Percentiles rank a stretch among this genome's conserved stretches.
Evolutionary conservation across 2,329 filamentous ascomycete genomes (phyloP).

Genomic region (Monilinia aucupariae): DNA sequence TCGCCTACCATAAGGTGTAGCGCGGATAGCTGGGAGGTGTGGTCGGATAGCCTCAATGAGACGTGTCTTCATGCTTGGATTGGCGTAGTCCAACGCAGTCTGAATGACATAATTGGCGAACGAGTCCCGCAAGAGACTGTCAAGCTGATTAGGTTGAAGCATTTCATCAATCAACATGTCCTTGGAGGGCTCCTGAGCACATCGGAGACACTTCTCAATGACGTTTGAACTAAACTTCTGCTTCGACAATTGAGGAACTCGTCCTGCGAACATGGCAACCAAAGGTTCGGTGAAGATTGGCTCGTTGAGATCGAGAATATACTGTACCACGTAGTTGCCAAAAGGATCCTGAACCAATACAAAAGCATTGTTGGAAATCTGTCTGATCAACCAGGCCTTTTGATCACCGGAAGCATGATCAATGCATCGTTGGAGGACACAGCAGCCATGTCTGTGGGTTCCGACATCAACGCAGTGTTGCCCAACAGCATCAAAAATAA

Average conservation of each 20-base stretch:
- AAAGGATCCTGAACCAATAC: slow-evolving; percentile 92
- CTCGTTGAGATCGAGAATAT: slow-evolving; percentile 93
- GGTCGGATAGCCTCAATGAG: slow-evolving; percentile 83
- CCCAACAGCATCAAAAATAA: slow-evolving; percentile 95
- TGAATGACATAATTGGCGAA: slow-evolving; percentile 98
- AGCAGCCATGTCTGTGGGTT: slow-evolving; percentile 96
- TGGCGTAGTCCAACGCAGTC: slow-evolving; percentile 84
- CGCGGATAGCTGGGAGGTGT: slow-evolving; percentile 75
- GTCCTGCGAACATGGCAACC: slow-evolving; percentile 71
- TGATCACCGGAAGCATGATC: slow-evolving; percentile 90
- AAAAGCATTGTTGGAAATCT: slow-evolving; percentile 86
- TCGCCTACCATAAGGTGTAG: slow-evolving; percentile 89
- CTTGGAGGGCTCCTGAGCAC: slow-evolving; percentile 67
- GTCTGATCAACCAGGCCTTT: slow-evolving; percentile 76
- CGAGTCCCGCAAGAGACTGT: slow-evolving; percentile 82
- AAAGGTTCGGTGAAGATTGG: slow-evolving; percentile 82
- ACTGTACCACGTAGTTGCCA: slow-evolving; percentile 98
- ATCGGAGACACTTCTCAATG: slow-evolving; percentile 92
- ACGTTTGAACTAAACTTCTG: slow-evolving; percentile 99
- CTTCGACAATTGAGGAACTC: slow-evolving; percentile 69
- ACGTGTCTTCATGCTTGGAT: slow-evolving; percentile 63
- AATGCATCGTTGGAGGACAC: slow-evolving; percentile 95
- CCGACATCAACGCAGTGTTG: slow-evolving; percentile 82
- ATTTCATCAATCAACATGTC: slow-evolving; percentile 84
- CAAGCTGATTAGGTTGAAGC: slow-evolving; percentile 68